Evolutionary conservation across 495 filamentous ascomycete genomes (phyloP).

Genomic region (Aspergillus funiculosus): DNA sequence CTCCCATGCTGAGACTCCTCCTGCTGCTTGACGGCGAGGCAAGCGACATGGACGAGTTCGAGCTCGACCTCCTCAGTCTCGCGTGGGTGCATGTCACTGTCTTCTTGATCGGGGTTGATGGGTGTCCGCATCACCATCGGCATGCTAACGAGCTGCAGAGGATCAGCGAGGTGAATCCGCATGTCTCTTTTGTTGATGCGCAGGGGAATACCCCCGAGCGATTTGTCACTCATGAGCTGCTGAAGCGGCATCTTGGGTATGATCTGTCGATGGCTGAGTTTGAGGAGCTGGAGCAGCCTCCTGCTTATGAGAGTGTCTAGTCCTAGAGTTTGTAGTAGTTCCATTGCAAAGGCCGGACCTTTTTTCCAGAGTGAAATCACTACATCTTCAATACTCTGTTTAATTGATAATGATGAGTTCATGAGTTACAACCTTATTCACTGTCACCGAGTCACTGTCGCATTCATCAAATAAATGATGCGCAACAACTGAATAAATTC

Average conservation of each 20-base stretch:
- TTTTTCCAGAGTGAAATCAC: no score
- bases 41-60: constrained; percentile 47
- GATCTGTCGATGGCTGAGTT: constrained; percentile 41
- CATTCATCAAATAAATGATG: no score
- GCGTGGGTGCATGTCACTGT: constrained; percentile 46
- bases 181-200: constrained; percentile 45
- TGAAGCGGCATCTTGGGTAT: constrained; percentile 44
- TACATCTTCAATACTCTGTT: no score
- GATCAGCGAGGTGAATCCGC: constrained; percentile 43
- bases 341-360: no score
- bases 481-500: no score
- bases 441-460: no score
- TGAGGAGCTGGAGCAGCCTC: constrained; percentile 20
- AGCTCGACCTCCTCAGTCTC: constrained; percentile 41
- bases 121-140: constrained; percentile 45
- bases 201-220: constrained; percentile 45
- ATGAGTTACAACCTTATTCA: no score
- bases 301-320: no score
- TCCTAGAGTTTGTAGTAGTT: no score
- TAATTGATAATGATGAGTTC: no score
- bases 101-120: constrained; percentile 45
- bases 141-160: constrained; percentile 44
- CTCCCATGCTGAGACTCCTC: constrained; percentile 39
- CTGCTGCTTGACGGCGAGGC: constrained; percentile 44
- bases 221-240: constrained; percentile 42